Percentiles rank a stretch among this genome's conserved stretches.
Conservation (phyloP, 495 filamentous ascomycete species). For the Aspergillus nanangensis region DNA sequence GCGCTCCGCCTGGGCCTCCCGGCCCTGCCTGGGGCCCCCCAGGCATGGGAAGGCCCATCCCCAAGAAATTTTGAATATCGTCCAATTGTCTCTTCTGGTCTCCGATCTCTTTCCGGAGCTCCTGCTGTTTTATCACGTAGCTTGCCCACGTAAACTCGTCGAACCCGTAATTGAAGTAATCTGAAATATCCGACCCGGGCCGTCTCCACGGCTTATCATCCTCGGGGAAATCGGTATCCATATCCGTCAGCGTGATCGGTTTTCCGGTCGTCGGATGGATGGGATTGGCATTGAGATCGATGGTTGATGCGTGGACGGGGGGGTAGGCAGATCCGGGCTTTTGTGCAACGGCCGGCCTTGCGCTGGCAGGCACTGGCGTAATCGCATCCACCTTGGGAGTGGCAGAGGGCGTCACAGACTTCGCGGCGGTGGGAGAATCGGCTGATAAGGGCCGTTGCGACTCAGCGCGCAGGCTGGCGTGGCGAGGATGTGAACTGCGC, state of each 20-base stretch:
- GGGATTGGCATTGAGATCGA: constrained; percentile 83
- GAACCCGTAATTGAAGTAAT: constrained; percentile 99
- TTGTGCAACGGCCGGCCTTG: constrained; percentile 37
- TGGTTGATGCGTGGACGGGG: constrained; percentile 66
- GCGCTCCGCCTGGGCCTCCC: constrained; percentile 33
- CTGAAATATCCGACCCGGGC: constrained; percentile 89
- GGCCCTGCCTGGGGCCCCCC: constrained; percentile 47
- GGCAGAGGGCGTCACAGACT: constrained; percentile 29
- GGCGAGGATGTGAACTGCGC: constrained; percentile 35
- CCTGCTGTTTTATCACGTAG: constrained; percentile 86
- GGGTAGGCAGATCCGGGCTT: constrained; percentile 58
- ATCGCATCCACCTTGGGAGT: constrained; percentile 40
- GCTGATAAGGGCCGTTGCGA: constrained; percentile 55
- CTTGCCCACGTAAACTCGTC: constrained; percentile 98
- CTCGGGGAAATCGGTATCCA: constrained; percentile 72
- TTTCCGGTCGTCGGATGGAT: constrained; percentile 68
- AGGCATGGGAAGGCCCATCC: constrained; percentile 70
- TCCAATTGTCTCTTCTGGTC: constrained; percentile 83
- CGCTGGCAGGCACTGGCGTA: constrained; percentile 34
- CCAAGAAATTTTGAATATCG: constrained; percentile 80
- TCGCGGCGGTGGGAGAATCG: constrained; percentile 34
- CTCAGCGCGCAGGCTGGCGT: constrained; percentile 55
- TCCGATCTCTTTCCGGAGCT: constrained; percentile 64
- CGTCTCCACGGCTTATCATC: constrained; percentile 94
- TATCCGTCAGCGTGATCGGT: constrained; percentile 65